phyloP scores from a whole-genome alignment of 352 stramenopile species.

The Globisporangium viniferum region DNA sequence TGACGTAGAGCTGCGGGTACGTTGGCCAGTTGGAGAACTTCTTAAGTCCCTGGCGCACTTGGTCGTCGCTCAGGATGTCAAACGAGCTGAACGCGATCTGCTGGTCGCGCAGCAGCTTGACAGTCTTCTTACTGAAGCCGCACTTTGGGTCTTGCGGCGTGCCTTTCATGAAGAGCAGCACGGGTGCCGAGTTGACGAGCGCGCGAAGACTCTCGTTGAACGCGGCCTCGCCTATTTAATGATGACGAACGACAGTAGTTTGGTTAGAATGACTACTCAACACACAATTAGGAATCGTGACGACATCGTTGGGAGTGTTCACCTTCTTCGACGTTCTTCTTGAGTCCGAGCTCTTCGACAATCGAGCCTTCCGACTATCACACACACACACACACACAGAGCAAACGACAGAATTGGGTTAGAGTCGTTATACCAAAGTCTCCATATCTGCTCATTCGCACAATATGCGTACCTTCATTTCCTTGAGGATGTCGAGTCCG shows the following conservation, averaged over 20 bases:
- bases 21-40: conserved; percentile 96
- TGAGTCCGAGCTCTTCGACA: conserved; percentile 71
- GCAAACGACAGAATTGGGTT: not conserved
- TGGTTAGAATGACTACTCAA: not conserved
- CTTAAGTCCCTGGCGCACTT: conserved; percentile 96
- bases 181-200: conserved; percentile 84
- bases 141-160: conserved; percentile 88
- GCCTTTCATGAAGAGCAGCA: conserved; percentile 97
- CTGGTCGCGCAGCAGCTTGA: conserved; percentile 88
- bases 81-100: conserved; percentile 94
- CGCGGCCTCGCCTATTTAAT: conserved; percentile 50
- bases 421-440: not conserved
- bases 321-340: conserved; percentile 64
- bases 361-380: conserved; percentile 57
- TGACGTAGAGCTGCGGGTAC: conserved; percentile 96
- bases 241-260: not conserved
- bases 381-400: not conserved
- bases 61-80: conserved; percentile 92
- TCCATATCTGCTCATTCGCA: not conserved
- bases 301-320: not conserved
- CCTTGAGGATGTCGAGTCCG: conserved; percentile 96
- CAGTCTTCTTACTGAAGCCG: conserved; percentile 93
- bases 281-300: not conserved
- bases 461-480: conserved; percentile 82
- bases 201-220: conserved; percentile 84